phyloP scores from a whole-genome alignment of 129 eudicot species.

The Mikania micrantha region DNA sequence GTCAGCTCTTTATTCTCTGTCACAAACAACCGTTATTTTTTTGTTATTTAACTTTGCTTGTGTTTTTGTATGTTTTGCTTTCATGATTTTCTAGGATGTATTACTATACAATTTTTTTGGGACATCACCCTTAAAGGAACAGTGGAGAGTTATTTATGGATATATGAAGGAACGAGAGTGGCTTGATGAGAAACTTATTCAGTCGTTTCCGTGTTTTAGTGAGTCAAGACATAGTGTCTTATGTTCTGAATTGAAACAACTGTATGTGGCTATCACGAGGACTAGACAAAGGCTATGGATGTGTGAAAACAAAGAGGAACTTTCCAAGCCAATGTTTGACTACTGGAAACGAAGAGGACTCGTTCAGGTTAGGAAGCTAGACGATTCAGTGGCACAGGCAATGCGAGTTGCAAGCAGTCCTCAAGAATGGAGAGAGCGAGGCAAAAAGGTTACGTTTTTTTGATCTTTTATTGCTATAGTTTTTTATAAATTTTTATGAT shows the following conservation, averaged over 20 bases:
- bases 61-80: neutral
- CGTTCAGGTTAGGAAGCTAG: slow-evolving; percentile 54
- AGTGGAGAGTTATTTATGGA: slow-evolving; percentile 72
- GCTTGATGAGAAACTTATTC: slow-evolving; percentile 31
- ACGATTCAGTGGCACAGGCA: slow-evolving; percentile 59
- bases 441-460: slow-evolving; percentile 47
- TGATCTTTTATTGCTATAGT: neutral
- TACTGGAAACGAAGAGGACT: slow-evolving; percentile 60
- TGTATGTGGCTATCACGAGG: slow-evolving; percentile 84
- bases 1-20: slow-evolving; percentile 14
- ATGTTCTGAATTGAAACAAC: slow-evolving; percentile 72
- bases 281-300: slow-evolving; percentile 85
- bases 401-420: slow-evolving; percentile 84
- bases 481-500: neutral
- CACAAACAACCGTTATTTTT: neutral
- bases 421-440: slow-evolving; percentile 70
- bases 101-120: slow-evolving; percentile 76
- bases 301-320: slow-evolving; percentile 58
- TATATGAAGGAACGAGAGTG: slow-evolving; percentile 50
- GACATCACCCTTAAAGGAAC: slow-evolving; percentile 56
- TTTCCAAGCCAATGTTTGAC: slow-evolving; percentile 71
- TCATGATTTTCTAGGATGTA: slow-evolving; percentile 48
- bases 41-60: neutral
- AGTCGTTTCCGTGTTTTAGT: slow-evolving; percentile 44
- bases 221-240: slow-evolving; percentile 52